Base-by-base conservation (phyloP, 2,329 filamentous ascomycete species). In the Eutypella sp. region DNA sequence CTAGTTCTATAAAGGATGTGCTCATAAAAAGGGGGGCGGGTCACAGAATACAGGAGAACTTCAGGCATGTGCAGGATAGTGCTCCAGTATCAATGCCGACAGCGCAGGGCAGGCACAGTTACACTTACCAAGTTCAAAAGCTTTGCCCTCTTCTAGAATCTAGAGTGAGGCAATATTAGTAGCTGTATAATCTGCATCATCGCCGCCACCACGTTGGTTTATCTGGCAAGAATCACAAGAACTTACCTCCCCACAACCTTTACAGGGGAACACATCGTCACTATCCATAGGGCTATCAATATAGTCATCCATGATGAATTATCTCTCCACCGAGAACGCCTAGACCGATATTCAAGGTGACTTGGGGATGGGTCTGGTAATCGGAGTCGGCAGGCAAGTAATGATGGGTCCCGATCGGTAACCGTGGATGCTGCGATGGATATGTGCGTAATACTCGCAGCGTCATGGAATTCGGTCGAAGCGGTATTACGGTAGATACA, bases 81-180 rank as follows among this genome's bases (percentile, higher is more conserved):
- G n/a, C n/a, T n/a, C n/a, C n/a, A n/a, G n/a, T n/a, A n/a, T n/a
- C n/a, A n/a, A n/a, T n/a, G n/a, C n/a, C n/a, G n/a, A n/a, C n/a
- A n/a, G n/a, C n/a, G n/a, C n/a, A n/a, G n/a, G 41, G 27, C 22
- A 42, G 36, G 47, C 41, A 25, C 13, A 38, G 40, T 45, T 34
- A 34, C 37, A 74, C 77, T 47, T 75, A 97, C 92, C 90, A 61
- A 99, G 79, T 72, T 99, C 93, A 61, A 96, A 99, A 43, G 93
- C 93, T 70, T 97, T 97, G 59, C 93, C 93, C 76, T 99, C 93
- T 69, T 99, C 93, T 18, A 99, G 79, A 56, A 97, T 96, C 90
- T 96, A 66, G 46, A 59, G 41, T 47, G 41, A 40, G 47, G 41
- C 42, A 48, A 42, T 43, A 48, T 62, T 53, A 63, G 58, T 50